Evolutionary conservation across 345 rosid genomes (phyloP), one percentile per base, ranked within the genome.

Genomic region (Cardamine chenopodiifolia): DNA sequence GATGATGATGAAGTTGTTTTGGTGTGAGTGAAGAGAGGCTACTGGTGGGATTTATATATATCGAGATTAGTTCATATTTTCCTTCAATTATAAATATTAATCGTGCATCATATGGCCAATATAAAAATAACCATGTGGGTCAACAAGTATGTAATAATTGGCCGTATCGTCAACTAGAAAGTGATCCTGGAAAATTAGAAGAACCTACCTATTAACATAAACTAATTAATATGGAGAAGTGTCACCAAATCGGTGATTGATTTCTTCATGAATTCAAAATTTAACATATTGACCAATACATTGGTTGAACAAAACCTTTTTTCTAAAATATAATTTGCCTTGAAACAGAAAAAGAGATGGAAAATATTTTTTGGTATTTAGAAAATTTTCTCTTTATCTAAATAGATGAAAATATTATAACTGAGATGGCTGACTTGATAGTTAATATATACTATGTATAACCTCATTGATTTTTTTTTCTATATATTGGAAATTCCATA

Each of bases 1-100:
- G 64, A 44, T 31, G 70, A 49, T 32, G 47, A 31, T 17, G 71
- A 54, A 37, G 53, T 1, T 1, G 2, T 35, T 55, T 42, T 23
- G 59, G 32, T 61, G 59, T 54, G 79, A 68, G 53, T 17, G 64
- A 54, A 37, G 35, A 67, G 54, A 67, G 26, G 25, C 35, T 26
- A 45, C 15, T 40, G 23, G 6, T 45, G 35, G 61, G 66, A 35
- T 44, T 14, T 70, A 53, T 70, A 73, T 44, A 44, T 4, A 70
- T 17, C 12, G 11, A 70, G 26, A 26, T 26, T 44, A 23, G 53
- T 62, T 25, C 8, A 19, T 18, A 3, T 55, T 32, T 23, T 29
- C 7, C 9, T 68, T 52, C 3, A 47, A 31, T 31, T n/a, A 10
- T 53, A 17, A 12, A 61, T 29, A 52, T 29, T 53, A 17, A 31